Conservation (phyloP, 352 stramenopile species). For the Pythium graminicola region DNA sequence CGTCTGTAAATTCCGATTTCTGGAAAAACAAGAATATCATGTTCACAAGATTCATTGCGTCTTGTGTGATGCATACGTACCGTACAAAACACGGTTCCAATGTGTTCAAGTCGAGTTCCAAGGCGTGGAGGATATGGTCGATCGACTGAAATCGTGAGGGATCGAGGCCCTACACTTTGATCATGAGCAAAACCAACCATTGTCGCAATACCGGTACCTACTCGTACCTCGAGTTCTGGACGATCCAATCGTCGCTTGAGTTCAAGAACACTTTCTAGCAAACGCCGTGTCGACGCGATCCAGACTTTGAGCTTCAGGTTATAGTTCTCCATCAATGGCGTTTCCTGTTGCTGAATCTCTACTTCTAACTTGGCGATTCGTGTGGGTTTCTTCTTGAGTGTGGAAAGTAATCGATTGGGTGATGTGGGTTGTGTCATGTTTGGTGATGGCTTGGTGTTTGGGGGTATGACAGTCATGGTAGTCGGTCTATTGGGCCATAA, state of each 20-base stretch:
- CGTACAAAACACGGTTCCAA: slow-evolving; percentile 13
- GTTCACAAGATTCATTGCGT: background rate
- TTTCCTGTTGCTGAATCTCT: background rate
- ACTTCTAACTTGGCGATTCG: slow-evolving; percentile 11
- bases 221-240: slow-evolving; percentile 4
- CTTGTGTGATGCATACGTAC: no score
- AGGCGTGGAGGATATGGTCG: slow-evolving; percentile 1
- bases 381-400: slow-evolving; percentile 6
- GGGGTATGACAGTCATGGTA: no score
- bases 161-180: slow-evolving; percentile 7
- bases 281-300: slow-evolving; percentile 18
- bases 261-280: slow-evolving; percentile 21
- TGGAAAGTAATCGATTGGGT: background rate
- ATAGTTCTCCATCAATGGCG: background rate
- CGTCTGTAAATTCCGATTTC: slow-evolving; percentile 18
- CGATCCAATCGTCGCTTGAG: slow-evolving; percentile 15
- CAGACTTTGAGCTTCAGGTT: slow-evolving; percentile 19
- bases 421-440: background rate
- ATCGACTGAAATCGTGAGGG: slow-evolving; percentile 13
- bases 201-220: background rate
- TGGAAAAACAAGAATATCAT: background rate
- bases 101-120: slow-evolving; percentile 6
- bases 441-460: no score
- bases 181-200: no score
- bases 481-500: no score